Evolutionary conservation across 352 stramenopile species (phyloP), one percentile per base, ranked within the genome.

Genomic region (Phytophthora boehmeriae): DNA sequence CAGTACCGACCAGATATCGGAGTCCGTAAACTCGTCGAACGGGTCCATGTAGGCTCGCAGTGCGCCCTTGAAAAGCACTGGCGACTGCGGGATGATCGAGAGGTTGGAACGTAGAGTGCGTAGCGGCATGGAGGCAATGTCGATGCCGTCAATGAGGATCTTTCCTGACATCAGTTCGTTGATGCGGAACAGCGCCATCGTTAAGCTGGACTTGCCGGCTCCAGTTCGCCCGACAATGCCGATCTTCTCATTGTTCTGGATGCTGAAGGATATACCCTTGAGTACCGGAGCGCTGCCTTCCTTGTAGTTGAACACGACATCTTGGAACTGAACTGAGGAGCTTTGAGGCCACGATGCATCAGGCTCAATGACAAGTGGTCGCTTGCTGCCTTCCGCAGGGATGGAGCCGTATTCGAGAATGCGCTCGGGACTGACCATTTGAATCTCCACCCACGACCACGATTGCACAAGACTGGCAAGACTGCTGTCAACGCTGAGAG

Each of bases 41-140:
- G 93, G 93, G 68, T 98, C 92, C 36, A 98, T 68, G 63, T 96
- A 97, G 44, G 71, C 82, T 34, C 89, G 75, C 27, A 98, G 66
- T n/a, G 76, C 83, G 19, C 93, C 93, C 44, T 83, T 88, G 67
- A 98, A 98, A 34, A 98, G 63, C 20, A 98, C 88, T 28, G 94
- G 93, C 54, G 97, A 68, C 54, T 81, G 73, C 27, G 73, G 73
- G 41, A 81, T 81, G 52, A 82, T 79, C 1, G 67, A 71, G 34
- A 81, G 28, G 35, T 48, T 59, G 19, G 61, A 76, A 4, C 74
- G 70, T 4, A 83, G 60, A 0, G 53, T 67, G 11, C 66, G 55
- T 3, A 84, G 27, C 2, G 60, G 54, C 44, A 84, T 58, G 1
- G 63, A 66, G 5, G 63, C 54, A 48, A 80, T 76, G 30, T 82